Base-by-base conservation (phyloP, 2,329 filamentous ascomycete genomes). In the Orbilia quercus region DNA sequence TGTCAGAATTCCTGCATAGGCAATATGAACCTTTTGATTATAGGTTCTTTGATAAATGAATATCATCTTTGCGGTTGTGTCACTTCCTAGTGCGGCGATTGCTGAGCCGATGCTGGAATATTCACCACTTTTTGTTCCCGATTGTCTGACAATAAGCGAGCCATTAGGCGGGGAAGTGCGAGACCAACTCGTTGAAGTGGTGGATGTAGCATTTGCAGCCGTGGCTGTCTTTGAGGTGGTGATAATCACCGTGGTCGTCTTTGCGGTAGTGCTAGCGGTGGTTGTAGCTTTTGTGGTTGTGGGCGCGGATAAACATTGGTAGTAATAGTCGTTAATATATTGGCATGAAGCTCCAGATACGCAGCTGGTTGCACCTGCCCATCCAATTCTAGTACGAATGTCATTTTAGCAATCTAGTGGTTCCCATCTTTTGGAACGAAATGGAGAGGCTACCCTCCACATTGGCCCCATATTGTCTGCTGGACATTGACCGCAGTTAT, bases 31-130 rank as follows among this genome's bases (percentile, higher is more conserved):
- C 76, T 88, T 86, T 78, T 88, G 86, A 1, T 80, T 81, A 82
- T 88, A 88, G 23, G 84, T 86, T 14, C 86, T 86, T 18, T 83
- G 78, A 76, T 84, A 77, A 79, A 89, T 84, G 81, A 89, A 89
- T 80, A 89, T 87, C 77, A 83, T 85, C 66, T 87, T 85, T 0
- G 81, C 81, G 1, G 79, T 75, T 1, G 83, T 82, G 5, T 82
- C 80, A 0, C 82, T 84, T 9, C 83, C 85, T 3, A 89, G 82
- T 7, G 86, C 82, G 75, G 86, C 77, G 63, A 89, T 83, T 9
- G 87, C 87, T n/a, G 82, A 79, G 75, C 86, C 84, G 44, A 88
- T 80, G 78, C 78, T 57, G 7, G 31, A 44, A 31, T 57, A 44
- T 36, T 25, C 34, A 57, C 47, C 47, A 18, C 47, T 51, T 23